phyloP scores from a whole-genome alignment of 2,329 filamentous ascomycete genomes.

The Arthrobotrys entomopaga region DNA sequence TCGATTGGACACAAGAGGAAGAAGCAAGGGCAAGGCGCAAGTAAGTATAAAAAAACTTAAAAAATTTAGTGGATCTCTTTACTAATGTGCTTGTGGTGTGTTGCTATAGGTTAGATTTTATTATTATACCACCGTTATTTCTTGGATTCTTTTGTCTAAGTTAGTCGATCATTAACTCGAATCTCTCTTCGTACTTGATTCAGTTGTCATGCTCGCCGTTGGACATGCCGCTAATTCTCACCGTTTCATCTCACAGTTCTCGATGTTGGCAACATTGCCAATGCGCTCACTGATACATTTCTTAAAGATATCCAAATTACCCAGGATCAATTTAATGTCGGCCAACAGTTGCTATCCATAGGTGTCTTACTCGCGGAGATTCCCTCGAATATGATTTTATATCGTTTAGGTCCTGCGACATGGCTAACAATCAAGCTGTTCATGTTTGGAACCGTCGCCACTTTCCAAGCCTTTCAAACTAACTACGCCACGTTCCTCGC shows the following conservation, averaged over 20 bases:
- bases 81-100: constrained; percentile 31
- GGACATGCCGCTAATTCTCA: constrained; percentile 8
- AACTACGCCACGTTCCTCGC: constrained; percentile 66
- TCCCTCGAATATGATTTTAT: constrained; percentile 68
- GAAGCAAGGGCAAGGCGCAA: constrained; percentile 51
- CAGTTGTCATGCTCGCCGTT: background rate
- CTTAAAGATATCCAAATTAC: constrained; percentile 66
- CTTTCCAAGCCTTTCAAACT: constrained; percentile 68
- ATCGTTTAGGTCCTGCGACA: constrained; percentile 67
- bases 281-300: constrained; percentile 68
- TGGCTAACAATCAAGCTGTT: constrained; percentile 69
- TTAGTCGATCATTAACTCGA: constrained; percentile 26
- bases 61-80: constrained; percentile 6
- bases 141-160: constrained; percentile 67
- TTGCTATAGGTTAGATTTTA: constrained; percentile 63
- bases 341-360: constrained; percentile 66
- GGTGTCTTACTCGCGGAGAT: constrained; percentile 67
- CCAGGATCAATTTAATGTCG: constrained; percentile 69
- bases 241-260: constrained; percentile 59
- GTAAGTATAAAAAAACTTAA: constrained; percentile 27
- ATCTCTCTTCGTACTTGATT: background rate
- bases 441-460: constrained; percentile 67
- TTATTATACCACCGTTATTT: constrained; percentile 66
- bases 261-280: constrained; percentile 64
- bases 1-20: constrained; percentile 51